Base-by-base conservation (phyloP, 2,329 filamentous ascomycete species). In the Botrytis hyacinthi region DNA sequence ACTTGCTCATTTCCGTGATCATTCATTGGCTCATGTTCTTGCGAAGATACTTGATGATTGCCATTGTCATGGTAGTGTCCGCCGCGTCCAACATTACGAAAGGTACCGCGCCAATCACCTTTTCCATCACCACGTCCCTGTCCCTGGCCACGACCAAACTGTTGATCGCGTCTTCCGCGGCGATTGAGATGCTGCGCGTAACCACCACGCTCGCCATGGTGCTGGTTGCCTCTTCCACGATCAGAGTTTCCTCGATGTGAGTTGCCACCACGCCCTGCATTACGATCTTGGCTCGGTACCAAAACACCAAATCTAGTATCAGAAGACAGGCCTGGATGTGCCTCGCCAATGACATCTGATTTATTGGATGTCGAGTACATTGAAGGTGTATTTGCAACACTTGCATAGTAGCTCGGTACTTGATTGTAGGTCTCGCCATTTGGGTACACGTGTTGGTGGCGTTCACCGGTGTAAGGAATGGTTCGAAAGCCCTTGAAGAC, bases 401-500 rank as follows among this genome's bases (percentile, higher is more conserved):
- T 71, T 2, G 72, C 72, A 32, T 71, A 73, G 12, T 48, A 71
- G 3, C 59, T 65, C 5, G 72, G 72, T 6, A 73, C 72, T 9
- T 54, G 72, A 1, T 29, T 20, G 2, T 73, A 71, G 7, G 44
- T 26, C 7, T 65, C 66, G 0, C 72, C 72, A 4, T 73, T 69
- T 0, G 71, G 51, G 16, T 73, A 73, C 10, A 22, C 26, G 22
- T 73, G 71, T 10, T 35, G 29, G 2, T 68, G 40, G 3, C 4
- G 7, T 1, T 48, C 71, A 10, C 51, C 71, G 5, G 71, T 46
- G 54, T 69, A 73, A 3, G 63, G 71, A 26, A 69, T 40, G 1
- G 72, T 71, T 22, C 72, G 46, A n/a, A 73, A 73, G 5, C 68
- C 72, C 8, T 57, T 51, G 12, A 73, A 73, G 1, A 70, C 68